phyloP scores from a whole-genome alignment of 495 filamentous ascomycete genomes.

The Penicillium taxi region DNA sequence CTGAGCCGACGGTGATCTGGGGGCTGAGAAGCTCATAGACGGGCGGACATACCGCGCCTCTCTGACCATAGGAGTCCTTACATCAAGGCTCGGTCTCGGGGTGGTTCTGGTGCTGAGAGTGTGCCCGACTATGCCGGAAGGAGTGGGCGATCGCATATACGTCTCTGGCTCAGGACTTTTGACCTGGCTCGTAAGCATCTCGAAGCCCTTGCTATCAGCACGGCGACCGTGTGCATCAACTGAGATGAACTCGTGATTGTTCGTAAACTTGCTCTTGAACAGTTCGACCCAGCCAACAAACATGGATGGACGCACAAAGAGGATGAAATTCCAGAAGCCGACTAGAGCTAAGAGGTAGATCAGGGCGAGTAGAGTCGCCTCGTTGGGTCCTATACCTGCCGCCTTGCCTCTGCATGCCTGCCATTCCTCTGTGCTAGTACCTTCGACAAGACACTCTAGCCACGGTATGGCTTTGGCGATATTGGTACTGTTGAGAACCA shows the following conservation, averaged over 20 bases:
- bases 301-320: slow-evolving; percentile 77
- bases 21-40: slow-evolving; percentile 52
- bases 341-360: slow-evolving; percentile 75
- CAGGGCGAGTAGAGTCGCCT: slow-evolving; percentile 72
- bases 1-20: slow-evolving; percentile 39
- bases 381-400: slow-evolving; percentile 44
- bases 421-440: slow-evolving; percentile 45
- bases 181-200: slow-evolving; percentile 56
- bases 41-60: slow-evolving; percentile 50
- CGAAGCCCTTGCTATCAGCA: slow-evolving; percentile 63
- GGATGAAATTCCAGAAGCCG: slow-evolving; percentile 74
- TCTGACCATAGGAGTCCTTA: slow-evolving; percentile 37
- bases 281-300: slow-evolving; percentile 74
- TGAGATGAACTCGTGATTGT: slow-evolving; percentile 69
- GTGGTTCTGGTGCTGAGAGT: slow-evolving; percentile 12
- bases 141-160: slow-evolving; percentile 34
- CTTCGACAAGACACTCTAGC: slow-evolving; percentile 60
- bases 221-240: slow-evolving; percentile 66
- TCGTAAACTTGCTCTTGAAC: slow-evolving; percentile 39
- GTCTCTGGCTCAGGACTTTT: slow-evolving; percentile 38
- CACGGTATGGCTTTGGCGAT: slow-evolving; percentile 50
- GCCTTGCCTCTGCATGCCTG: slow-evolving; percentile 54
- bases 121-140: slow-evolving; percentile 17
- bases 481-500: slow-evolving; percentile 48
- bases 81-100: slow-evolving; percentile 27